Evolutionary conservation across 257 asterid genomes (phyloP).

Genomic region (Fraxinus anomala): DNA sequence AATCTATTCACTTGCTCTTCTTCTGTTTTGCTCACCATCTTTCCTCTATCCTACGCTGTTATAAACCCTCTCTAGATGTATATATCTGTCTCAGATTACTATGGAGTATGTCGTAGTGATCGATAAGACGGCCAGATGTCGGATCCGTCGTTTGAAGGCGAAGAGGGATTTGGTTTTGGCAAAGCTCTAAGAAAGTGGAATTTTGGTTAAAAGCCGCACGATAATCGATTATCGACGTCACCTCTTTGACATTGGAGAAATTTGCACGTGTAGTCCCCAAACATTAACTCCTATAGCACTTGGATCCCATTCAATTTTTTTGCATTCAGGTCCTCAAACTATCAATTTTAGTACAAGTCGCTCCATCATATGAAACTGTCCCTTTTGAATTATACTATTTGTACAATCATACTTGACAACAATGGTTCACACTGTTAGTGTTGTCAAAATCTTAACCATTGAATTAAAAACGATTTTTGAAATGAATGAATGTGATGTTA

Average conservation of each 20-base stretch:
- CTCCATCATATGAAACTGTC: too few species aligned
- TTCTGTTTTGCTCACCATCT: slow-evolving; percentile 93
- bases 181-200: background rate
- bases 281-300: background rate
- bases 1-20: slow-evolving; percentile 76
- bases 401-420: too few species aligned
- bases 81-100: background rate
- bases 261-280: background rate
- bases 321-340: background rate
- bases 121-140: background rate
- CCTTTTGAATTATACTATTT: too few species aligned
- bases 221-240: background rate
- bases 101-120: background rate
- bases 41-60: background rate
- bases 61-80: background rate
- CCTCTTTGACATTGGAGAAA: background rate
- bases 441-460: too few species aligned
- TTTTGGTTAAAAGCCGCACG: background rate
- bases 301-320: background rate
- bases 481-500: too few species aligned
- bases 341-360: background rate
- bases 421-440: too few species aligned
- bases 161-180: background rate
- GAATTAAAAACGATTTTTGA: too few species aligned
- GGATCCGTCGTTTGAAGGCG: background rate